A percentile compares a stretch with the other conserved stretches of the same genome.
phyloP scores from a whole-genome alignment of 257 asterid species.

The Nicotiana noctiflora region DNA sequence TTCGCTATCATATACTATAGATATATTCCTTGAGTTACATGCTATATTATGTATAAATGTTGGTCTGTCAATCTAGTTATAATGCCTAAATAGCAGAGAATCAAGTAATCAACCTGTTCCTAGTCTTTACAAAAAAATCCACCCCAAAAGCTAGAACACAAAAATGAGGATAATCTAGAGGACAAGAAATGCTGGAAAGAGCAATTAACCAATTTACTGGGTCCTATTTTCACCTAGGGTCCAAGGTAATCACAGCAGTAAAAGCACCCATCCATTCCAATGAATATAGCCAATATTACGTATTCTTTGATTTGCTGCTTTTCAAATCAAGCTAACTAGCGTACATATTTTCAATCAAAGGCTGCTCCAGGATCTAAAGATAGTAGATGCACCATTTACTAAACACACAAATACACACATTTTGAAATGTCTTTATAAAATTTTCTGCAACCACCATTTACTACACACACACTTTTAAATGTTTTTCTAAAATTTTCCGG shows the following conservation, averaged over 20 bases:
- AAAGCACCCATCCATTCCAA: neutral
- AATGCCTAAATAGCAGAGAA: neutral
- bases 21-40: neutral
- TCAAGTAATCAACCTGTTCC: neutral
- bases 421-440: too few relatives aligned
- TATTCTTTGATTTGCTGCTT: neutral
- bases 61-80: neutral
- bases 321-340: neutral
- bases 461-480: neutral
- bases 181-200: neutral
- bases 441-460: too few relatives aligned
- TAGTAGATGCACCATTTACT: neutral
- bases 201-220: neutral
- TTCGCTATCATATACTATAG: neutral
- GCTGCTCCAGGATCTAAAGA: neutral
- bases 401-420: neutral
- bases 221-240: neutral
- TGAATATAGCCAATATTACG: neutral
- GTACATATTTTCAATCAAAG: neutral
- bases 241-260: neutral
- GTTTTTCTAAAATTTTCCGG: neutral
- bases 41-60: neutral
- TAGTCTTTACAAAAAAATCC: neutral
- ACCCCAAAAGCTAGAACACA: neutral
- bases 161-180: neutral